Conservation (phyloP, 257 asterid species). For the Solanum dulcamara region DNA sequence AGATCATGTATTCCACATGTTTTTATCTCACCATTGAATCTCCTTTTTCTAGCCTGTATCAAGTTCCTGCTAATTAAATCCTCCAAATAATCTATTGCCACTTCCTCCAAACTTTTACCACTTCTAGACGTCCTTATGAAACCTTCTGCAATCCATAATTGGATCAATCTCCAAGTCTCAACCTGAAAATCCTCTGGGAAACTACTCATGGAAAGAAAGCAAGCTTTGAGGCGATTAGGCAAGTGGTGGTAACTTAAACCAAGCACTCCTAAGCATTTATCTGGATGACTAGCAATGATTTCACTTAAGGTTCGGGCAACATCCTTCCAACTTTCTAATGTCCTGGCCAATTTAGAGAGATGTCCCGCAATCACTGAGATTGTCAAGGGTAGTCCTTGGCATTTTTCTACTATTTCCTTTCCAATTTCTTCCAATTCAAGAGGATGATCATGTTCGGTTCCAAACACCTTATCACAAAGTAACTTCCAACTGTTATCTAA, state of each 20-base stretch:
- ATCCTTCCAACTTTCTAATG: not conserved
- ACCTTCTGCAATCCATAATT: constrained; percentile 7
- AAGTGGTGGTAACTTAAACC: not conserved
- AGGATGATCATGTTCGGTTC: not conserved
- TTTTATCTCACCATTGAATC: not conserved
- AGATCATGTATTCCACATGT: not conserved
- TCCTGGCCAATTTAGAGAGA: not conserved
- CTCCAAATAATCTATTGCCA: not conserved
- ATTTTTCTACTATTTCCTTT: not conserved
- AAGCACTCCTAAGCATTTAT: not conserved
- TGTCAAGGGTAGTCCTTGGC: not conserved
- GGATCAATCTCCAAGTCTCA: not conserved
- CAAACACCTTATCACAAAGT: not conserved
- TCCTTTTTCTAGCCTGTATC: not conserved
- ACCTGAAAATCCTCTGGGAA: not conserved
- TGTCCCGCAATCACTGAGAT: not conserved
- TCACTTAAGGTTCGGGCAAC: not conserved
- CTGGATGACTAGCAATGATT: not conserved
- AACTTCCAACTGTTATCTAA: not conserved
- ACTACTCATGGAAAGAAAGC: not conserved
- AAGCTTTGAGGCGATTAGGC: not conserved
- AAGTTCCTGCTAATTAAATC: not conserved
- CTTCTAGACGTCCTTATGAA: not conserved
- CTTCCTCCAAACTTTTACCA: not conserved
- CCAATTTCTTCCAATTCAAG: not conserved